Conservation (phyloP, 495 filamentous ascomycete genomes). For the Paragyromitra xinjiangensis region DNA sequence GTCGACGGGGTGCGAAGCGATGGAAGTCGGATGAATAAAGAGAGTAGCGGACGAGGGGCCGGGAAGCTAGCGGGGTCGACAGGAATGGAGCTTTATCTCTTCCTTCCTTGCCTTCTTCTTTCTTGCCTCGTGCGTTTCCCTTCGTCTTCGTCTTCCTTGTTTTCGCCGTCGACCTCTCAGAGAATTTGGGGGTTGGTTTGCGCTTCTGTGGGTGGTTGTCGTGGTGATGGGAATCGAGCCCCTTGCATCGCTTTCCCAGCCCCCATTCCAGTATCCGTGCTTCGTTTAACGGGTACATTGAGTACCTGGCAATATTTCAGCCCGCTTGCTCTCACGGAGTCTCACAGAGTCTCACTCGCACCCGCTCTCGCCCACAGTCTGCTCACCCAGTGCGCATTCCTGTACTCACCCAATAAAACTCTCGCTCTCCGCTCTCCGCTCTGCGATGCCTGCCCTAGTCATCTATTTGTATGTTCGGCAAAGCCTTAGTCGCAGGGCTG, state of each 20-base stretch:
- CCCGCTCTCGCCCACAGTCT: not conserved
- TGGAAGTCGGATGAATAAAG: constrained; percentile 23
- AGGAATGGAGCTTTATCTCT: constrained; percentile 42
- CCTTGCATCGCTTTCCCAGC: constrained; percentile 34
- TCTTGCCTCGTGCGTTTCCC: constrained; percentile 8
- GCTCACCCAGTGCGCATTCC: constrained; percentile 21
- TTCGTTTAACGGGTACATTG: constrained; percentile 25
- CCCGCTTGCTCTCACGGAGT: not conserved
- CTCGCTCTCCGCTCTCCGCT: not conserved
- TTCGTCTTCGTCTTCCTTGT: not conserved
- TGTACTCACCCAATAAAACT: not conserved
- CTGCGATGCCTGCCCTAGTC: not conserved
- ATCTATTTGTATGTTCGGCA: constrained; percentile 18
- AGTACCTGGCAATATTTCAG: not conserved
- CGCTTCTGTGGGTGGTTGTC: constrained; percentile 26
- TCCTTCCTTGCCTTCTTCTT: constrained; percentile 15
- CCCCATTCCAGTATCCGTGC: not conserved
- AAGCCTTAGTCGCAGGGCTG: constrained; percentile 32
- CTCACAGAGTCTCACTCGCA: constrained; percentile 28
- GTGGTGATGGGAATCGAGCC: constrained; percentile 47
- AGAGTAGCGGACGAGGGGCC: constrained; percentile 21
- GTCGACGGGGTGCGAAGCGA: constrained; percentile 11
- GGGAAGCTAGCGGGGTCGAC: constrained; percentile 21
- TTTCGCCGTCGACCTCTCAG: constrained; percentile 38
- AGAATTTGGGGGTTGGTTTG: constrained; percentile 43